A percentile compares a stretch with the other conserved stretches of the same genome.
Conservation (phyloP, 2,329 filamentous ascomycete genomes). For the Curvularia verruculosa region DNA sequence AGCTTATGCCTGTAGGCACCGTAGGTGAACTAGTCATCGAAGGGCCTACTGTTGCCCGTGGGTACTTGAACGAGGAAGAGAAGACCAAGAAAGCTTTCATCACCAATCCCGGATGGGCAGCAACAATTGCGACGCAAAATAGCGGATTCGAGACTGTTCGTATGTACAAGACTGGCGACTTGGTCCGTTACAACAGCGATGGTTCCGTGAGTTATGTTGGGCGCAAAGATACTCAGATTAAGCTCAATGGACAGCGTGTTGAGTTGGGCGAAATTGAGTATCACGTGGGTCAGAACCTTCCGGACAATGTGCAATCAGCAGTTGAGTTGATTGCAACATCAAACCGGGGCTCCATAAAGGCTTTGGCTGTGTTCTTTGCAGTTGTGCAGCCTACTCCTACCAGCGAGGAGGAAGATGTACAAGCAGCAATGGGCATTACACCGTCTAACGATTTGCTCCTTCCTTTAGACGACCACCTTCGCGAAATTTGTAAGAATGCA, state of each 20-base stretch:
- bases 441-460: slow-evolving; percentile 38
- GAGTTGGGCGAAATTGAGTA: slow-evolving; percentile 40
- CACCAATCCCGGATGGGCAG: slow-evolving; percentile 37
- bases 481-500: slow-evolving; percentile 37
- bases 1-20: slow-evolving; percentile 40
- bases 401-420: slow-evolving; percentile 14
- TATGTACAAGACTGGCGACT: slow-evolving; percentile 32
- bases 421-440: slow-evolving; percentile 27
- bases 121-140: slow-evolving; percentile 10
- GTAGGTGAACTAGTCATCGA: slow-evolving; percentile 51
- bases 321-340: slow-evolving; percentile 44
- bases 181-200: slow-evolving; percentile 29
- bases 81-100: slow-evolving; percentile 38
- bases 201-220: slow-evolving; percentile 39
- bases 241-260: slow-evolving; percentile 40
- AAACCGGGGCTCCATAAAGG: slow-evolving; percentile 36
- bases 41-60: slow-evolving; percentile 54
- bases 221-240: slow-evolving; percentile 40
- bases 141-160: slow-evolving; percentile 22
- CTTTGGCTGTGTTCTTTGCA: slow-evolving; percentile 43
- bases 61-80: slow-evolving; percentile 33
- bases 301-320: slow-evolving; percentile 40
- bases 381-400: slow-evolving; percentile 19
- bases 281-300: slow-evolving; percentile 43
- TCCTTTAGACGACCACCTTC: slow-evolving; percentile 33